Conservation (phyloP, 2,329 filamentous ascomycete species). For the Sporothrix humicola region DNA sequence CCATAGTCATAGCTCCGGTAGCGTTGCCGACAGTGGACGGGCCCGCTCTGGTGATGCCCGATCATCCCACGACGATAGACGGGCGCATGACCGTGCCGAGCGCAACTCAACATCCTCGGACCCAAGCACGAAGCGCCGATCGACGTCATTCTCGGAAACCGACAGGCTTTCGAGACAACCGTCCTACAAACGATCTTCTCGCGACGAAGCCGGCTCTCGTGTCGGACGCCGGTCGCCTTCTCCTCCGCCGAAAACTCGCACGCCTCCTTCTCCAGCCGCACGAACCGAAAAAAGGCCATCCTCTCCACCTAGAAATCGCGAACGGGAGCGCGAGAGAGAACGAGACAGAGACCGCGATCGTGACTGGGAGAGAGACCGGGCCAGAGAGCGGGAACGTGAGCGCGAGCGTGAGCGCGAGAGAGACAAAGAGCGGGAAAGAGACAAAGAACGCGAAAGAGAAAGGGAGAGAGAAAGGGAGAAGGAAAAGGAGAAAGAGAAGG, state of each 20-base stretch:
- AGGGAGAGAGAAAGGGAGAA: conserved; percentile 27
- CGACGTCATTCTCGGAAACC: conserved; percentile 41
- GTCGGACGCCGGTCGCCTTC: conserved; percentile 33
- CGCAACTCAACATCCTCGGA: conserved; percentile 30
- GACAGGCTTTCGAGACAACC: conserved; percentile 35
- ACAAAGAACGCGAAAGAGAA: conserved; percentile 2
- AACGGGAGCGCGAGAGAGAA: conserved; percentile 29
- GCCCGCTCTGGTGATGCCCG: conserved; percentile 36
- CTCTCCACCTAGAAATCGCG: conserved; percentile 20
- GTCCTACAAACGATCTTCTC: conserved; percentile 34
- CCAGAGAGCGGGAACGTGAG: conserved; percentile 24
- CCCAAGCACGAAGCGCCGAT: conserved; percentile 44
- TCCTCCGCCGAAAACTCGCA: conserved; percentile 42
- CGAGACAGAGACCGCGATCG: conserved; percentile 35
- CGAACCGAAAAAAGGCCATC: conserved; percentile 19
- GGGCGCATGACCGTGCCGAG: conserved; percentile 13
- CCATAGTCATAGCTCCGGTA: background rate
- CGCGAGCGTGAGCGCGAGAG: conserved; percentile 35
- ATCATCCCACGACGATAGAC: conserved; percentile 24
- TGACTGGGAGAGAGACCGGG: conserved; percentile 28
- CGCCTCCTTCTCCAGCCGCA: conserved; percentile 41
- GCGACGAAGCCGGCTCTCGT: conserved; percentile 35
- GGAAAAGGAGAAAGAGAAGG: conserved; percentile 28
- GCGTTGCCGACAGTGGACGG: background rate
- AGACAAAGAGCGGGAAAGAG: conserved; percentile 20